Base-by-base conservation (phyloP, 1,139 yeast genomes). In the Wickerhamomyces sp. region DNA sequence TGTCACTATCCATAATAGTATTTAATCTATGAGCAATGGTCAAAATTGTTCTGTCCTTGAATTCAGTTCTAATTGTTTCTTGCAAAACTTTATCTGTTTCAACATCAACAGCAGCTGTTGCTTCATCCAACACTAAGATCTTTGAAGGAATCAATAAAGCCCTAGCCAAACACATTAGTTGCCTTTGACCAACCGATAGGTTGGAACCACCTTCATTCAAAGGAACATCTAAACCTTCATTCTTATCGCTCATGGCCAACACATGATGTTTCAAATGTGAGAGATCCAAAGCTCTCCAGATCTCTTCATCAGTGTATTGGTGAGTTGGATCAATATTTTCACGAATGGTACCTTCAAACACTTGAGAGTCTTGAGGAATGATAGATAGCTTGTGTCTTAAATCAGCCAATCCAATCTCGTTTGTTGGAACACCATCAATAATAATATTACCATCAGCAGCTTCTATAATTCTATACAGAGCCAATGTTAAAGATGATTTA, bases 341-440 rank as follows among this genome's bases (percentile, higher is more conserved):
- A 55, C 96, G 74, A 34, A 92, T 71, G 0, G 95, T 76, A 30
- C 98, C 98, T 65, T 88, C 90, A 59, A 92, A 90, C 5, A 90
- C 95, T 63, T 92, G 97, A 0, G 97, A 87, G 57, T 92, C 98
- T 63, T 92, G 98, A 1, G 98, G 98, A 53, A 92, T 92, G 51
- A 92, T 92, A 0, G 96, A 86, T 40, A 92, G 68, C 46, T 78
- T 78, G 42, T 85, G 88, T 64, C 98, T 80, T 56, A 92, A 72
- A 58, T 92, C 97, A 43, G 70, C 73, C 44, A 92, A 70, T 3
- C 97, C 97, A 52, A 92, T 80, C 14, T 68, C 53, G 36, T 78
- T 68, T 9, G 92, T 88, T 48, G 84, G 68, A 16, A 89, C 55
- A 20, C 70, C 74, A 63, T 92, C 97, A 51, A 92, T 85, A 17